Evolutionary conservation across 768 basidiomycete species (phyloP), one percentile per base, ranked within the genome.

Genomic region (Mycena metata): DNA sequence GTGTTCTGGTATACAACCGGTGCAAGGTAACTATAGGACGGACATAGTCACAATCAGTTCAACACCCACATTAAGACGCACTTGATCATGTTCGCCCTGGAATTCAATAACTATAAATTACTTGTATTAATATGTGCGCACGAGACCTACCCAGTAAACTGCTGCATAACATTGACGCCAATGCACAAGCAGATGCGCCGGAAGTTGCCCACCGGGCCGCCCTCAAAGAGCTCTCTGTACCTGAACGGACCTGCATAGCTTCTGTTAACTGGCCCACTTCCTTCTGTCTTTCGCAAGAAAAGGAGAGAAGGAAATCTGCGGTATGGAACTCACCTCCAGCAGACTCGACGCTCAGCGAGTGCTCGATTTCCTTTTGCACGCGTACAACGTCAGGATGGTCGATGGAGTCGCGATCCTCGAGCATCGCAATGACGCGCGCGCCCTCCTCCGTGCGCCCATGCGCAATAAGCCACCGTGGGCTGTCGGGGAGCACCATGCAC

Each of bases 1-100:
- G 81, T 83, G 51, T 80, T 80, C 69, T 83, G 80, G 69, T 83
- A 83, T 0, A 84, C 79, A 26, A 82, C 74, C 6, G 83, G 82
- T 1, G 82, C 80, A 13, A 81, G 75, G 63, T 83, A 83, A 54
- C 79, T 82, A 55, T 16, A 33, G 50, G 12, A 17, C 4, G 13
- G 19, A 55, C 23, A 57, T 17, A 24, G 35, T 50, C 21, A 19
- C 21, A 12, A 15, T 21, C 11, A 23, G 17, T 15, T 42, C n/a
- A 33, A 17, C 19, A 15, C 30, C 6, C 30, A 30, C 3, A 30
- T 30, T 30, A 30, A 50, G 19, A 64, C 76, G 23, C 60, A 80
- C 79, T 81, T 81, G 62, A 81, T 82, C 81, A 82, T 81, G 59
- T 82, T 82, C 15, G 81, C 73, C 17, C 79, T 80, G 13, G 26